Percentiles rank a stretch among this genome's conserved stretches.
Evolutionary conservation across 2,329 filamentous ascomycete species (phyloP).

Genomic region (Trichoderma cornu-damae): DNA sequence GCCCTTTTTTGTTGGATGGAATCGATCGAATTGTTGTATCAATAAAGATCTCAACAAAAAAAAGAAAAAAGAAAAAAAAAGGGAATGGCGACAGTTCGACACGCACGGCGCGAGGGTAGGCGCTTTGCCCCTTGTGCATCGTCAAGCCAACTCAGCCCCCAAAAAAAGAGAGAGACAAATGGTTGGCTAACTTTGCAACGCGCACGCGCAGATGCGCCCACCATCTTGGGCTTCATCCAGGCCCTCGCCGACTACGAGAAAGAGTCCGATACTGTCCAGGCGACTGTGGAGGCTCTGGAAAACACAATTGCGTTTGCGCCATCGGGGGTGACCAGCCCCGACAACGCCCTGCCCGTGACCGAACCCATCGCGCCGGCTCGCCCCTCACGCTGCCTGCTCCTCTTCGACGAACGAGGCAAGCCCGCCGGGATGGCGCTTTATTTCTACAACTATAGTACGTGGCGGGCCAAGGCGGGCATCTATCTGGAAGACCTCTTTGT

Average conservation of each 20-base stretch:
- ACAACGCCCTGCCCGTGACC: constrained; percentile 38
- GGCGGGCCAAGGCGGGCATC: constrained; percentile 80
- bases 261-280: constrained; percentile 65
- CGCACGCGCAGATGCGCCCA: constrained; percentile 60
- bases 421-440: constrained; percentile 77
- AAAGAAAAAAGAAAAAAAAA: not conserved
- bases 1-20: not conserved
- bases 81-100: constrained; percentile 13
- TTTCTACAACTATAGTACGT: constrained; percentile 95
- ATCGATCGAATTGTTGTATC: not conserved
- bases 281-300: constrained; percentile 68
- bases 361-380: constrained; percentile 50
- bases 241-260: constrained; percentile 88
- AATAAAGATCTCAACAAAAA: not conserved
- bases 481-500: constrained; percentile 96
- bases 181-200: constrained; percentile 4
- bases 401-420: constrained; percentile 47
- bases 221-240: constrained; percentile 75
- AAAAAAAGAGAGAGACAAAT: too few relatives aligned
- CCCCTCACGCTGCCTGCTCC: constrained; percentile 72
- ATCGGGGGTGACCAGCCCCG: constrained; percentile 41
- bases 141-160: not conserved
- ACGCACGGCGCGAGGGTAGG: constrained; percentile 17
- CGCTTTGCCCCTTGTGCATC: not conserved
- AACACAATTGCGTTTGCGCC: constrained; percentile 74